Base-by-base conservation (phyloP, 164 flowering plant genomes). In the Vitis riparia region DNA sequence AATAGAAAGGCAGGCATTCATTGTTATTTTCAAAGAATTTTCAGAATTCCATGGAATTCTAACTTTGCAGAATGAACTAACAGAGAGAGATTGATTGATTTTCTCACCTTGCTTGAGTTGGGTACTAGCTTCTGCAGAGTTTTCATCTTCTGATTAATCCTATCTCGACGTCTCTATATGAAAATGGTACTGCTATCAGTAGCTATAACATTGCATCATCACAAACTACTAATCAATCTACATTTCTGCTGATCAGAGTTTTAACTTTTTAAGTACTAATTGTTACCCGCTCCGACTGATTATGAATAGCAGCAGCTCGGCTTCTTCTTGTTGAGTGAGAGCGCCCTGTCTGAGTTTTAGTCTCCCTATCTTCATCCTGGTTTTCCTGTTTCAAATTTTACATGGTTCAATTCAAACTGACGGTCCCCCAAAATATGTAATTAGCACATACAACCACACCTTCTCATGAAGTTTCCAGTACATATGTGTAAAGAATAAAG, bases 111-210 rank as follows among this genome's bases (percentile, higher is more conserved):
- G 60, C 81, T 83, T 30, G 91, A 76, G 81, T 85, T 90, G 9
- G 95, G 95, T 49, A 90, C 90, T 73, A 90, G 68, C 73, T 82
- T 90, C 71, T 88, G 92, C 55, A 90, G 73, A 62, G 91, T 78
- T 74, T 81, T 88, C 87, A 90, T 88, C 83, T 80, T 90, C 76
- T 87, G 86, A 69, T 90, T 90, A 69, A 90, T 90, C 73, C 84
- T 63, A 67, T 90, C 89, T 67, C 94, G 76, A 37, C 94, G 81
- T 67, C 68, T 83, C 59, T 15, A 67, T 19, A 62, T 62, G 29
- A 9, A 19, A 27, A 30, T 62, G 37, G 37, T 2, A 11, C 23
- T 11, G 11, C 23, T 16, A 16, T 10, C 5, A 14, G 60, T 9
- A 6, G 44, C 7, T 37, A 37, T 37, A 23, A 37, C 44, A 37